Evolutionary conservation across 1,284 basidiomycete species (phyloP).

Genomic region (Cutaneotrichosporon spelunceum): DNA sequence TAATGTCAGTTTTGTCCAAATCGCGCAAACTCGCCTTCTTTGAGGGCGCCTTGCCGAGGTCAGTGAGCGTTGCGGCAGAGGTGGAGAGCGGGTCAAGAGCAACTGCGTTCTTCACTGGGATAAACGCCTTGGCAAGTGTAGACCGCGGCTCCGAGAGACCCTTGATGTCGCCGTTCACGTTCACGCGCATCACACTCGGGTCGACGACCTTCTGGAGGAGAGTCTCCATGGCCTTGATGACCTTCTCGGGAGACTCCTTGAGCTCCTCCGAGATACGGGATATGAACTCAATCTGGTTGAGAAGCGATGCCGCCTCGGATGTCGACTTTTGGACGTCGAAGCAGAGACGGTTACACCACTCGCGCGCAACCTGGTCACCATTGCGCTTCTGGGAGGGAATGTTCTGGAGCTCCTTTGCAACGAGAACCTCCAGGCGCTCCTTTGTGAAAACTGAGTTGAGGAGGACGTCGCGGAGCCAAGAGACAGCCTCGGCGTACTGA

Average conservation of each 20-base stretch:
- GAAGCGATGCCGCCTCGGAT: constrained; percentile 66
- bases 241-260: constrained; percentile 67
- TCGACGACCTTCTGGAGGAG: constrained; percentile 66
- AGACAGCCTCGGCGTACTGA: constrained; percentile 75
- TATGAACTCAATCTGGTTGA: constrained; percentile 73
- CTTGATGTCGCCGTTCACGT: constrained; percentile 81
- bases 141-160: constrained; percentile 68
- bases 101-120: constrained; percentile 56
- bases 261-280: constrained; percentile 72
- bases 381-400: constrained; percentile 92
- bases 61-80: constrained; percentile 67
- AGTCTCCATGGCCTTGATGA: constrained; percentile 69
- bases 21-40: constrained; percentile 58
- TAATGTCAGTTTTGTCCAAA: constrained; percentile 42
- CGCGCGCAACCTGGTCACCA: constrained; percentile 73
- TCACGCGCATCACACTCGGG: constrained; percentile 77
- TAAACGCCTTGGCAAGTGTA: constrained; percentile 67
- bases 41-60: constrained; percentile 68
- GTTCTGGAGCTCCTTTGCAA: constrained; percentile 85
- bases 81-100: constrained; percentile 67
- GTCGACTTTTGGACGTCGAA: constrained; percentile 70
- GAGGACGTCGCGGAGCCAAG: constrained; percentile 87
- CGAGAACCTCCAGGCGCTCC: constrained; percentile 77
- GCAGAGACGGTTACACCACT: constrained; percentile 67
- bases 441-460: constrained; percentile 76